Conservation (phyloP, 768 basidiomycete genomes). For the Tricholomella constricta region DNA sequence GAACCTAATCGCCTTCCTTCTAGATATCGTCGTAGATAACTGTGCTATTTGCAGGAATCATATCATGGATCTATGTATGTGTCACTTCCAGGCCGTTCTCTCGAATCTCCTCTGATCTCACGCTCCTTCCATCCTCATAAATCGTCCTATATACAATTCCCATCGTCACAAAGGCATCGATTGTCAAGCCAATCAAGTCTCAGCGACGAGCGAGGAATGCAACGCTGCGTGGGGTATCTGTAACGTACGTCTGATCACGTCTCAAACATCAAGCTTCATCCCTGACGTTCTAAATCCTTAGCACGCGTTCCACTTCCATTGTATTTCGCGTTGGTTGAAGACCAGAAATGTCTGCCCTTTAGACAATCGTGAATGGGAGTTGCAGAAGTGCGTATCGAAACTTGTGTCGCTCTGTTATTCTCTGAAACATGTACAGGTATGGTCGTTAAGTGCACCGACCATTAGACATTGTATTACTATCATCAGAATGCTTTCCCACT, state of each 20-base stretch:
- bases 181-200: conserved; percentile 98
- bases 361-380: conserved; percentile 96
- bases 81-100: background rate
- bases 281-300: conserved; percentile 27
- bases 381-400: conserved; percentile 79
- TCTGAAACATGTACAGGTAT: conserved; percentile 7
- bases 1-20: conserved; percentile 3
- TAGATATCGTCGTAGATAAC: conserved; percentile 98
- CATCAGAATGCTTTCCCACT: background rate
- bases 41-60: conserved; percentile 99
- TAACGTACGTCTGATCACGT: conserved; percentile 60
- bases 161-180: conserved; percentile 78
- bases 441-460: conserved; percentile 10
- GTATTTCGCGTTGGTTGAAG: conserved; percentile 99
- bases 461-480: conserved; percentile 2
- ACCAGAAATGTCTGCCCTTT: conserved; percentile 94
- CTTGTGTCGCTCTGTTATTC: background rate
- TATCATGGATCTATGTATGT: conserved; percentile 99
- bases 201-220: conserved; percentile 94
- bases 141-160: background rate
- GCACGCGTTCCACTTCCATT: conserved; percentile 99
- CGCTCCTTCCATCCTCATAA: conserved; percentile 7
- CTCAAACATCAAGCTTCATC: background rate
- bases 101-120: background rate
- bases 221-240: conserved; percentile 99